Evolutionary conservation across 352 stramenopile genomes (phyloP), one percentile per base, ranked within the genome.

Genomic region (Discostella stelligera): DNA sequence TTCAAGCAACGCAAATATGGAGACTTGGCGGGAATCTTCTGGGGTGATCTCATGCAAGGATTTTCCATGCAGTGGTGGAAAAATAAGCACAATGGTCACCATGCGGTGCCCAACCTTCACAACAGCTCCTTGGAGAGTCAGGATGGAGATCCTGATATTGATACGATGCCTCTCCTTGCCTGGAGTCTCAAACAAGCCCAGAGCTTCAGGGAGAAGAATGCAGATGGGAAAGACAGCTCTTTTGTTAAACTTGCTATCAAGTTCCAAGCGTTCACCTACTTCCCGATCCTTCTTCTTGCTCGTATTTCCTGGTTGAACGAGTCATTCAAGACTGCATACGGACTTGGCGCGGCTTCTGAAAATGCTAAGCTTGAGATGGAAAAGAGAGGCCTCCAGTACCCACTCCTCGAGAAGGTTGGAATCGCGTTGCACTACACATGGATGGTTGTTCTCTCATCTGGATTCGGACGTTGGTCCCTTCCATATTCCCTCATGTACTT

Each of bases 11-110:
- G 96, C 73, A 91, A 91, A 67, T 94, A 96, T 66, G 96, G 95
- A 61, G 96, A 98, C 82, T 86, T 97, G 25, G 88, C 95, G 41
- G 96, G 96, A 46, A 90, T 98, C 16, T 91, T 98, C 58, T 96
- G 98, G 80, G 97, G 97, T 53, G 95, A 98, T 88, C 73, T 98
- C 6, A 98, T 96, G 94, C 97, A 98, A 90, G 97, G 96, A 56
- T 99, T 98, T 86, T 98, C 93, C 56, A 95, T 98, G 56, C 81
- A 90, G 59, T 98, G 95, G 95, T 98, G 95, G 95, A 98, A 98
- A 83, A 98, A 98, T 90, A 98, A 98, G 90, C 97, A 99, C 92
- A 99, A 99, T 85, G 97, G 96, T 58, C 97, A 99, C 89, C 96
- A 99, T 85, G 95, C 96, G 18, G 96, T 98, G 46, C 96, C 97